Percentiles rank a stretch among this genome's conserved stretches.
These are phyloP conservation scores for Termitomyces sp. DNA, from an alignment of 768 basidiomycete species.

Conservation along the genomic window DNA sequence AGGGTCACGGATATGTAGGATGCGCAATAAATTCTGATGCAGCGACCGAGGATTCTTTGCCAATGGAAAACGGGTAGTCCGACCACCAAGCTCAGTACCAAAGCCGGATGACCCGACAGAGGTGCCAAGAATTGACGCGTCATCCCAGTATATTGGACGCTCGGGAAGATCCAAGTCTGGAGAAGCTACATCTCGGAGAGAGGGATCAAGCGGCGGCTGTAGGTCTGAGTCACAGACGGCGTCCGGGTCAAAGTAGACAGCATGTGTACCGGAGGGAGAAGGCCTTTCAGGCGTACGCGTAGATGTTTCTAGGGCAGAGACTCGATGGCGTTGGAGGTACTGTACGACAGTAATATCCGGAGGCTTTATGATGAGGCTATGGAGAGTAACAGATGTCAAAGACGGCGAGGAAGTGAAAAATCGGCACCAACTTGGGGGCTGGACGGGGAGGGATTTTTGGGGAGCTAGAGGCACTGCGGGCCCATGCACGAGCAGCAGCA, in stretches of 20 bases:
- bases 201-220: constrained; percentile 19
- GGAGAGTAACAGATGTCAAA: background rate
- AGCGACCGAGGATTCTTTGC: constrained; percentile 28
- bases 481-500: constrained; percentile 48
- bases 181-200: constrained; percentile 8
- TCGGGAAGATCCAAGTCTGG: background rate
- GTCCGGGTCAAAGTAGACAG: constrained; percentile 16
- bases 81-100: background rate
- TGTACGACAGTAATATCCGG: constrained; percentile 1
- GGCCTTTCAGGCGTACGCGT: background rate
- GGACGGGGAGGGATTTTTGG: background rate
- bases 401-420: background rate
- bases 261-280: background rate
- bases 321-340: background rate
- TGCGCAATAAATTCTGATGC: constrained; percentile 36
- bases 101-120: background rate
- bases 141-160: constrained; percentile 6
- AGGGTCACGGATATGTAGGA: constrained; percentile 26
- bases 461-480: constrained; percentile 18
- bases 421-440: background rate
- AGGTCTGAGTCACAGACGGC: constrained; percentile 20
- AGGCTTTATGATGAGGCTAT: background rate
- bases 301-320: background rate
- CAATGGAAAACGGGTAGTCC: constrained; percentile 15
- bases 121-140: constrained; percentile 8